Percentiles rank a stretch among this genome's conserved stretches.
Evolutionary conservation across 768 basidiomycete genomes (phyloP).

Genomic region (Tulasnella sp.): DNA sequence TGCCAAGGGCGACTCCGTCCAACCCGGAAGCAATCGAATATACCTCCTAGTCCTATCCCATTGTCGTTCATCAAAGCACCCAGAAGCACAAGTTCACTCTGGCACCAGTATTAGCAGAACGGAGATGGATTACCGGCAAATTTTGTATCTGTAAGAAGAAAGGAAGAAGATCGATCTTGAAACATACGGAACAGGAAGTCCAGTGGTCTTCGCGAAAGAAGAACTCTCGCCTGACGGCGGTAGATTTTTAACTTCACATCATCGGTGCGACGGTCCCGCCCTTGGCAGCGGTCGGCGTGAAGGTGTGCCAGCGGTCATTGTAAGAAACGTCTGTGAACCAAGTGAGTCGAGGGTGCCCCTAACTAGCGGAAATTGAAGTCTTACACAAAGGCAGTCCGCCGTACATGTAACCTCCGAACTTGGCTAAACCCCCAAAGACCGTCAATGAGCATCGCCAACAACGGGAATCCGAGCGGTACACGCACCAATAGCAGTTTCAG

Average conservation of each 20-base stretch:
- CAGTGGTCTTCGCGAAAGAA: neutral
- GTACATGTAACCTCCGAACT: constrained; percentile 94
- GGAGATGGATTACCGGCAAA: neutral
- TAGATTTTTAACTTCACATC: neutral
- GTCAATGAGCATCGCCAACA: neutral
- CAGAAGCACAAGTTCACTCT: too few species aligned
- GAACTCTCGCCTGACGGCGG: neutral
- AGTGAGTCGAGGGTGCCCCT: constrained; percentile 5
- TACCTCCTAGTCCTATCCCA: too few species aligned
- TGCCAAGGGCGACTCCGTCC: too few species aligned
- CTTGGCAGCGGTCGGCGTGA: constrained; percentile 78
- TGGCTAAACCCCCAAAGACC: constrained; percentile 37
- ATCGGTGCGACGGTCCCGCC: constrained; percentile 29
- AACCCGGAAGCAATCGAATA: too few species aligned
- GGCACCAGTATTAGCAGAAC: neutral
- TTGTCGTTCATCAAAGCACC: too few species aligned
- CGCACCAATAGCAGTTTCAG: constrained; percentile 86
- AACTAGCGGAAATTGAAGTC: constrained; percentile 17
- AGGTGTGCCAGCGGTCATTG: constrained; percentile 94
- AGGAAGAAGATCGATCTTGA: neutral
- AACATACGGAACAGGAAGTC: neutral
- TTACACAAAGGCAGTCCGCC: constrained; percentile 77
- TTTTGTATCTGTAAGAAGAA: neutral
- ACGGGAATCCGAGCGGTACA: neutral
- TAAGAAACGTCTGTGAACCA: constrained; percentile 67